Evolutionary conservation across 2,329 filamentous ascomycete species (phyloP).

Genomic region (Microcyclospora pomicola): DNA sequence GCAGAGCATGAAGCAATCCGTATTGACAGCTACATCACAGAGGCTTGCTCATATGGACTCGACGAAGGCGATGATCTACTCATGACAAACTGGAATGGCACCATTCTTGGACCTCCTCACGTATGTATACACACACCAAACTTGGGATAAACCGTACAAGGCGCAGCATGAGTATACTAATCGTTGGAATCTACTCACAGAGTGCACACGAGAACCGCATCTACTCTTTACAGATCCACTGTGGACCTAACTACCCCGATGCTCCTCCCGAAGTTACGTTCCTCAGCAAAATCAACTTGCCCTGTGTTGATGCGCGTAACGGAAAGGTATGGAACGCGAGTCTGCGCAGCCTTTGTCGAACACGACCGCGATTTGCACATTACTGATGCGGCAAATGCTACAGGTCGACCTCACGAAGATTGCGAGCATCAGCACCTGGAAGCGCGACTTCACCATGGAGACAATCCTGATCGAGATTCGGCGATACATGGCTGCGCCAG

Average conservation of each 20-base stretch:
- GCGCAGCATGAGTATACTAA: neutral
- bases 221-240: conserved; percentile 95
- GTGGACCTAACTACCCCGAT: conserved; percentile 79
- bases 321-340: conserved; percentile 46
- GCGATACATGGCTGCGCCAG: conserved; percentile 83
- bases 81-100: conserved; percentile 98
- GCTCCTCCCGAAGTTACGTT: conserved; percentile 81
- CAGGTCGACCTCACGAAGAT: conserved; percentile 74
- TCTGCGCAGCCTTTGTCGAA: neutral
- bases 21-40: conserved; percentile 32
- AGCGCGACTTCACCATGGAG: conserved; percentile 88
- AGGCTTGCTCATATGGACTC: conserved; percentile 93
- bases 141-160: neutral
- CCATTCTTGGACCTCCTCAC: conserved; percentile 89
- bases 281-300: conserved; percentile 89
- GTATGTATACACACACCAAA: conserved; percentile 41
- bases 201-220: conserved; percentile 97
- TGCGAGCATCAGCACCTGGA: conserved; percentile 79
- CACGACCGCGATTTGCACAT: neutral
- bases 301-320: conserved; percentile 69
- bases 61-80: conserved; percentile 87
- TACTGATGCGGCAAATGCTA: neutral
- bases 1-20: neutral
- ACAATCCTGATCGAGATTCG: conserved; percentile 71
- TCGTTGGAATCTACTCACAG: conserved; percentile 29